These are phyloP conservation scores for Penicillium roqueforti DNA, from an alignment of 495 filamentous ascomycete species.

Conservation along the genomic window DNA sequence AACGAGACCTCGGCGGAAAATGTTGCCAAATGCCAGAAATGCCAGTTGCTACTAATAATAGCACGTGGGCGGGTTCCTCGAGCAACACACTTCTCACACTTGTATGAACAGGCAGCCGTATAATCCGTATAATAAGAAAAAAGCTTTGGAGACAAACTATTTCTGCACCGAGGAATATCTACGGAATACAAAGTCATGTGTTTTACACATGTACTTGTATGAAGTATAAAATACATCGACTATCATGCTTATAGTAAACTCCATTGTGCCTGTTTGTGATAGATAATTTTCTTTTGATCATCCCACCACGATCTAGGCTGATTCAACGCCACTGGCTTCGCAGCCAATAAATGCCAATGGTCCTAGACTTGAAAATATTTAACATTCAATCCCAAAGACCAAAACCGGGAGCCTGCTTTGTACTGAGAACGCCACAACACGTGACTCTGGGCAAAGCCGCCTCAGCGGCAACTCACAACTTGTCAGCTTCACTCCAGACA, in stretches of 20 bases:
- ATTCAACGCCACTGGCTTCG: too few species aligned
- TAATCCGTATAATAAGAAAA: too few species aligned
- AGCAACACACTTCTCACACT: slow-evolving; percentile 7
- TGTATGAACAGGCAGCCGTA: slow-evolving; percentile 10
- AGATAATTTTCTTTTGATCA: slow-evolving; percentile 6
- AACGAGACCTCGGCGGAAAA: too few species aligned
- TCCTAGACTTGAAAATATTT: neutral
- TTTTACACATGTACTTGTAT: neutral
- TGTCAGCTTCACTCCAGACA: slow-evolving; percentile 35
- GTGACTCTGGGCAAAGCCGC: slow-evolving; percentile 22
- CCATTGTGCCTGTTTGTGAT: slow-evolving; percentile 11
- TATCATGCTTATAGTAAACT: neutral
- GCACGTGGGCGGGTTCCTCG: slow-evolving; percentile 1
- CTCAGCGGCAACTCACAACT: slow-evolving; percentile 35
- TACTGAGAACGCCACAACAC: slow-evolving; percentile 25
- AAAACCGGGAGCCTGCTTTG: slow-evolving; percentile 5
- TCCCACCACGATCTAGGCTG: neutral
- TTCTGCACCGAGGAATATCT: neutral
- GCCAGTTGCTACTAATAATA: slow-evolving; percentile 3
- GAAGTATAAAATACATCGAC: neutral
- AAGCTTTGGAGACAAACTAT: neutral
- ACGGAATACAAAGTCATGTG: neutral
- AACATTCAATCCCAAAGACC: neutral
- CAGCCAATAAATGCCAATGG: neutral
- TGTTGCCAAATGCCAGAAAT: neutral